Evolutionary conservation across 2,329 filamentous ascomycete species (phyloP), one percentile per base, ranked within the genome.

Genomic region (Decorospora gaudefroyi): DNA sequence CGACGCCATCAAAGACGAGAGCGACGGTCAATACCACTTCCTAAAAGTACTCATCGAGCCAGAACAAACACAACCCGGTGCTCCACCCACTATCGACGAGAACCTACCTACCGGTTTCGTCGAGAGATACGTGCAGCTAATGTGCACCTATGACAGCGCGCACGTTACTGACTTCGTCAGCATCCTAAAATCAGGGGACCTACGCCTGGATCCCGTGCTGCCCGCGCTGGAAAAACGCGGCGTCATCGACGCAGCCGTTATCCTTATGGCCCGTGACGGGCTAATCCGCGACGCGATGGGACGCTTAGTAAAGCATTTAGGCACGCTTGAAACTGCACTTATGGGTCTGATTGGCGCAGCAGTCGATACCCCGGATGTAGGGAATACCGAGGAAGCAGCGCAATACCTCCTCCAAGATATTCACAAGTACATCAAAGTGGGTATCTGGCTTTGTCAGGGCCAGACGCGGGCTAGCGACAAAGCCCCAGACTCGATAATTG

Each of bases 371-470:
- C 76, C 77, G 1, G 79, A 86, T 42, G 73, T 78, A 1, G 70
- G 74, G 1, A 79, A 78, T 33, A 78, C 85, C 2, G 80, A 84
- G 46, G 82, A 86, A 51, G 81, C 87, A 0, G 82, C 86, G 0
- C 81, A 86, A 42, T 86, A 91, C 43, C 77, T 96, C 1, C 77
- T 96, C 3, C 81, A 83, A 44, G 84, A 86, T 0, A 74, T 99
- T 12, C 85, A 95, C 49, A 96, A 95, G 67, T 97, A 96, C 70
- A 84, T 86, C 1, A 86, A 90, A 53, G 89, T 99, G 1, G 93
- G 95, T 10, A 92, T 95, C 36, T 99, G 93, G 93, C 76, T 99
- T 9, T 97, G 93, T 59, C 89, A 95, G 70, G 84, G 86, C 1
- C 90, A 96, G 65, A 89, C 83, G 34, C 88, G 86, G 61, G 80